phyloP scores from a whole-genome alignment of 2,329 filamentous ascomycete genomes.

The Aurifilum marmelostoma region DNA sequence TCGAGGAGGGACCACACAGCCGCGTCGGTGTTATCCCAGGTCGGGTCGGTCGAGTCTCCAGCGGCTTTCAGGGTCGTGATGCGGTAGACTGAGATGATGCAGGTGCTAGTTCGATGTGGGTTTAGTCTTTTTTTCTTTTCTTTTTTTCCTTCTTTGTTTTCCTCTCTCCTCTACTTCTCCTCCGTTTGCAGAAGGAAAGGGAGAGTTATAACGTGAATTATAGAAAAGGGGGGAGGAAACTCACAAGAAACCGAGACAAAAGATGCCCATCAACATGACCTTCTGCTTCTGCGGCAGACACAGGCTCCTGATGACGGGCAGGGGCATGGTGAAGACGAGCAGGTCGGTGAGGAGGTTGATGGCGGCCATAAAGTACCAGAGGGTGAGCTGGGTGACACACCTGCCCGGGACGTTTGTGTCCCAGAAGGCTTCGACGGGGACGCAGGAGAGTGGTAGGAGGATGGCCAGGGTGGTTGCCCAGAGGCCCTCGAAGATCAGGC shows the following conservation, averaged over 20 bases:
- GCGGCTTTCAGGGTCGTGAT: conserved; percentile 35
- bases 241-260: conserved; percentile 37
- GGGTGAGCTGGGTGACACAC: conserved; percentile 33
- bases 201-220: neutral
- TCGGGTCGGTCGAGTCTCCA: conserved; percentile 30
- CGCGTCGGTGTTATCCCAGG: conserved; percentile 37
- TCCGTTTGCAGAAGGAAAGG: too few relatives aligned
- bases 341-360: conserved; percentile 36
- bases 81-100: conserved; percentile 36
- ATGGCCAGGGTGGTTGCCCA: conserved; percentile 34
- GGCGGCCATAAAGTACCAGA: conserved; percentile 33
- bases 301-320: conserved; percentile 34
- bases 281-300: conserved; percentile 35
- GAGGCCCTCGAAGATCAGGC: conserved; percentile 31
- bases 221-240: neutral
- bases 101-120: conserved; percentile 31
- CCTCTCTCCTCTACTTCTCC: too few relatives aligned
- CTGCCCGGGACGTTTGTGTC: conserved; percentile 29
- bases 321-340: conserved; percentile 34
- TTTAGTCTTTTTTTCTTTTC: too few relatives aligned
- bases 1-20: conserved; percentile 39
- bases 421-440: conserved; percentile 35
- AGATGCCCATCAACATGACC: conserved; percentile 33
- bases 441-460: conserved; percentile 33
- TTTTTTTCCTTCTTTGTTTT: too few relatives aligned